Evolutionary conservation across 192 early-diverging fungal genomes (phyloP).

Genomic region (Rhizoclosmatium globosum): DNA sequence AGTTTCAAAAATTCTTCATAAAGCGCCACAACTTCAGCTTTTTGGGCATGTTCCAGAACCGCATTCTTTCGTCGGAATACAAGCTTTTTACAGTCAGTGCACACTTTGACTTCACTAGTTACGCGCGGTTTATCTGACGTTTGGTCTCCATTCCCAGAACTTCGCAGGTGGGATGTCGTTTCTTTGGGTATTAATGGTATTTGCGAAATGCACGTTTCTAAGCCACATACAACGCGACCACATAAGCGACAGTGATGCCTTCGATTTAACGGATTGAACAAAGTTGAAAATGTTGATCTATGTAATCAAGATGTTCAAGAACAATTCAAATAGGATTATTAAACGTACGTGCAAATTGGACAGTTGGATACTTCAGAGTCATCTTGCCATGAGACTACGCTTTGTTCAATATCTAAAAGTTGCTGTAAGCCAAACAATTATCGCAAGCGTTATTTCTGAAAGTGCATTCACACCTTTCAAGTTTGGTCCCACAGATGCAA

Average conservation of each 20-base stretch:
- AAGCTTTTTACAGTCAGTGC: conserved; percentile 47
- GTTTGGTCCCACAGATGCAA: background rate
- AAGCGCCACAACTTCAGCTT: conserved; percentile 20
- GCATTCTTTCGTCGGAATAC: conserved; percentile 33
- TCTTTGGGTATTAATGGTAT: conserved; percentile 19
- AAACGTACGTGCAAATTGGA: conserved; percentile 51
- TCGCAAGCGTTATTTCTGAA: too few relatives aligned
- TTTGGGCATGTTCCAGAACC: conserved; percentile 3
- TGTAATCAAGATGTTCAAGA: background rate
- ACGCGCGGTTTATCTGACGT: background rate
- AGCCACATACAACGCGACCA: conserved; percentile 56
- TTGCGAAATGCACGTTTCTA: conserved; percentile 30
- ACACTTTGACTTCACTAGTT: conserved; percentile 39
- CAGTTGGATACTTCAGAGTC: conserved; percentile 51
- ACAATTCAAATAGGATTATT: background rate
- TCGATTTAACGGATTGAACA: conserved; percentile 45
- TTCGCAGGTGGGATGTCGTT: background rate
- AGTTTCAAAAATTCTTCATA: conserved; percentile 27
- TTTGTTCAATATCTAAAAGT: conserved; percentile 48
- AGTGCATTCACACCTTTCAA: background rate
- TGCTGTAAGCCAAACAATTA: too few relatives aligned
- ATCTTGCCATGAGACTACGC: conserved; percentile 57
- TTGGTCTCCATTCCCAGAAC: background rate
- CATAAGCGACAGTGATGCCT: conserved; percentile 65
- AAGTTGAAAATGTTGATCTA: conserved; percentile 43